Conservation (phyloP, 768 basidiomycete genomes). For the Russula foetens region DNA sequence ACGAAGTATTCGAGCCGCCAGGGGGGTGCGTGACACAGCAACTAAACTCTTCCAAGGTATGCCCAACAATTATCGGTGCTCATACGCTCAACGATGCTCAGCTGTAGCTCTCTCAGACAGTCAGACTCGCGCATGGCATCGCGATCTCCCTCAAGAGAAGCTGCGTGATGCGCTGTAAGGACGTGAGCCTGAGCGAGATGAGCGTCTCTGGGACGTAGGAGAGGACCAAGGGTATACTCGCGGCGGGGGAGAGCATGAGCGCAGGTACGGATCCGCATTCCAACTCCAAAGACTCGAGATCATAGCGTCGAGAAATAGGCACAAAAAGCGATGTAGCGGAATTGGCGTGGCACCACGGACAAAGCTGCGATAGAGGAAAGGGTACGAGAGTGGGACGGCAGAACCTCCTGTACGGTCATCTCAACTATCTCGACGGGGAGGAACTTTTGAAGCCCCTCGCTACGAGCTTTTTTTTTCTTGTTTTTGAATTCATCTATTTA, state of each 20-base stretch:
- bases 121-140: conserved; percentile 37
- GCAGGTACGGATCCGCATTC: conserved; percentile 11
- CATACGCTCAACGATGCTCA: conserved; percentile 54
- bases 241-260: background rate
- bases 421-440: conserved; percentile 26
- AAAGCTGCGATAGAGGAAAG: conserved; percentile 25
- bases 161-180: conserved; percentile 48
- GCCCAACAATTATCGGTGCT: conserved; percentile 50
- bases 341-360: conserved; percentile 24
- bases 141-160: conserved; percentile 42
- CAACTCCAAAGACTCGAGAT: conserved; percentile 18
- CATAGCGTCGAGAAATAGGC: conserved; percentile 24
- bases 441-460: background rate
- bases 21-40: conserved; percentile 52
- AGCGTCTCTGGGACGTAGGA: conserved; percentile 30
- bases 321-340: conserved; percentile 26
- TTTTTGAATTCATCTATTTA: too few species aligned
- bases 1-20: conserved; percentile 39
- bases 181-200: conserved; percentile 41
- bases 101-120: conserved; percentile 40
- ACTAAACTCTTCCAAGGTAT: conserved; percentile 57
- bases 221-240: conserved; percentile 17
- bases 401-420: conserved; percentile 19
- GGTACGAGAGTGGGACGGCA: conserved; percentile 9
- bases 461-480: too few species aligned